Base-by-base conservation (phyloP, 495 filamentous ascomycete species). In the Podospora fimiseda region DNA sequence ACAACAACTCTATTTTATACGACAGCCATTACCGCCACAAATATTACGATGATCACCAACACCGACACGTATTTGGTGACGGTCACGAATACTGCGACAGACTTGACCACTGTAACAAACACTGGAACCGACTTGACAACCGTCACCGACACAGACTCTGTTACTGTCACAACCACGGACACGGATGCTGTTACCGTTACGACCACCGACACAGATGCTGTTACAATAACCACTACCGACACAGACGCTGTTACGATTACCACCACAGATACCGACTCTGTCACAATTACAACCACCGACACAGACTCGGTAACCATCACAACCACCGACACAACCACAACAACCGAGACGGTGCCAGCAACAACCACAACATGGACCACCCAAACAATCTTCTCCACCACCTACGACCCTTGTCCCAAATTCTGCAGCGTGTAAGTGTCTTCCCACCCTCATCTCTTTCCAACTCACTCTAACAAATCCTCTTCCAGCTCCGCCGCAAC, bases 351-450 rank as follows among this genome's bases (percentile, higher is more conserved):
- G 3, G 53, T 38, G 9, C 21, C 44, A 8, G 50, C 50, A 22
- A 57, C 60, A 11, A 22, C 16, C 20, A 47, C 33, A 13, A 55
- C 48, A 7, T 56, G 44, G 9, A 43, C 23, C 44, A 47, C 44
- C 44, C 20, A 23, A 48, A 65, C 55, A 3, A 38, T 52, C 16
- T 62, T 62, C 50, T 45, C 51, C 30, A 60, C 57, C 14, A 52
- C 50, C n/a, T 56, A 53, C 9, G 53, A 61, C 24, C 56, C 57
- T 9, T 63, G 65, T 41, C 66, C 61, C 21, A 60, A 56, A 18
- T 56, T 56, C 14, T 73, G 70, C 60, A 60, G 51, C 53, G 46
- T 72, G 62, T 70, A 64, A 27, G 59, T 58, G 33, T n/a, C 33
- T 23, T 18, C 54, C 19, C 18, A 5, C 6, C 14, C 3, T 23